Base-by-base conservation (phyloP, 345 rosid species). In the Trapa bicornis region DNA sequence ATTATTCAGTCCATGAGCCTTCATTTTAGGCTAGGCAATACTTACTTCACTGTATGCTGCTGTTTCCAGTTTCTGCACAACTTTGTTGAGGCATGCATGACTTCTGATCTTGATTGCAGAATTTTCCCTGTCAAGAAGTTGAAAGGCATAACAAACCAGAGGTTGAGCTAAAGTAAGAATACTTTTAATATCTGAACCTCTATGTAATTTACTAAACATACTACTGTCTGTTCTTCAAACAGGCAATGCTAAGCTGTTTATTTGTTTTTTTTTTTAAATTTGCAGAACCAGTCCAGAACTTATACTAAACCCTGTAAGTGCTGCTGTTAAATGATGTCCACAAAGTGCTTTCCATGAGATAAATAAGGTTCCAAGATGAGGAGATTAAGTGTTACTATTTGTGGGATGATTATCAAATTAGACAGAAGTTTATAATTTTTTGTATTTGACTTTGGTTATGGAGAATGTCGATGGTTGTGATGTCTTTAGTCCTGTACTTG, bases 91-190 rank as follows among this genome's bases (percentile, higher is more conserved):
- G 38, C 0, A 0, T 0, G 3, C 70, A 12, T 66, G 39, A 72
- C 14, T 62, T 15, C 9, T 54, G 65, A 13, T 14, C 1, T 61
- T 77, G 65, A 6, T 68, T 70, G 80, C 86, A 94, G 97, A 94
- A 91, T 71, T 94, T 94, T 77, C 99, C 99, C 65, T 94, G 99
- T 80, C 99, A 94, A 85, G 99, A 94, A 85, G 99, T 94, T 72
- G 97, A 94, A 74, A 85, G 99, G 85, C 97, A 94, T 83, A 94
- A 94, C 81, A 94, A 94, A 76, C 99, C 99, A 58, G 99, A 94
- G 83, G 95, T 89, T 79, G 99, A 94, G 79, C 85, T 94, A 16
- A 91, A 89, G 99, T 89, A 94, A 73, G 63, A 58, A 35, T 32
- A 38, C 38, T 1, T 17, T 54, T 11, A 0, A n/a, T 15, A 54